Percentiles rank a stretch among this genome's conserved stretches.
phyloP scores from a whole-genome alignment of 306 rosid genomes.

The Dalbergia oliveri region DNA sequence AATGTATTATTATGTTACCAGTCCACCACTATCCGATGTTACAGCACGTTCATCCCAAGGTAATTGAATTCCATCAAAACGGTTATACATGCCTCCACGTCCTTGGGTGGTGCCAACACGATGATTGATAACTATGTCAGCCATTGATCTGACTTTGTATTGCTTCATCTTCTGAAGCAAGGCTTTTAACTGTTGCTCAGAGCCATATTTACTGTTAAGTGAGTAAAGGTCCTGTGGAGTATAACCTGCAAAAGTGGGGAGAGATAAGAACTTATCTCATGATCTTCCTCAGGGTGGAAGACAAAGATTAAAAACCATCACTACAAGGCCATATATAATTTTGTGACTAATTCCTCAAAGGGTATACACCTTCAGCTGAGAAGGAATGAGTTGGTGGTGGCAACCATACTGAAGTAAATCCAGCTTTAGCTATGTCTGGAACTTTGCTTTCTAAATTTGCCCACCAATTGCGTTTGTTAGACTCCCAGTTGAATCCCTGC shows the following conservation, averaged over 20 bases:
- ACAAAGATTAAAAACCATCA: slow-evolving; percentile 24
- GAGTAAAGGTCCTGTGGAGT: slow-evolving; percentile 92
- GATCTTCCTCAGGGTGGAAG: not conserved
- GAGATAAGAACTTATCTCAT: slow-evolving; percentile 3
- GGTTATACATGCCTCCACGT: slow-evolving; percentile 85
- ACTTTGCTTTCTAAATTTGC: slow-evolving; percentile 72
- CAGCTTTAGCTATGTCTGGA: slow-evolving; percentile 77
- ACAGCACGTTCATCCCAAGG: slow-evolving; percentile 88
- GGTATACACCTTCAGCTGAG: slow-evolving; percentile 72
- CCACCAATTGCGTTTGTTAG: slow-evolving; percentile 89
- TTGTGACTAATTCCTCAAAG: slow-evolving; percentile 43
- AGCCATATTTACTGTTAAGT: slow-evolving; percentile 77
- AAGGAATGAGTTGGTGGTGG: slow-evolving; percentile 91
- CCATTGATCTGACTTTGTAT: slow-evolving; percentile 79
- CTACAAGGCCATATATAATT: not conserved
- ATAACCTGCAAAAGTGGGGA: slow-evolving; percentile 63
- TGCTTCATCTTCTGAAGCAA: slow-evolving; percentile 84
- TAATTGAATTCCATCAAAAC: slow-evolving; percentile 87
- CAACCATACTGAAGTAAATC: slow-evolving; percentile 91
- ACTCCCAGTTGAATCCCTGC: slow-evolving; percentile 96
- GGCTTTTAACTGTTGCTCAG: slow-evolving; percentile 75
- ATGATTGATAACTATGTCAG: slow-evolving; percentile 91
- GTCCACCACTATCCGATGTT: slow-evolving; percentile 87
- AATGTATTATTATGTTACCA: slow-evolving; percentile 56
- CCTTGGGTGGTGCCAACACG: slow-evolving; percentile 84